phyloP scores from a whole-genome alignment of 106 monocot genomes.

The Hemerocallis citrina region DNA sequence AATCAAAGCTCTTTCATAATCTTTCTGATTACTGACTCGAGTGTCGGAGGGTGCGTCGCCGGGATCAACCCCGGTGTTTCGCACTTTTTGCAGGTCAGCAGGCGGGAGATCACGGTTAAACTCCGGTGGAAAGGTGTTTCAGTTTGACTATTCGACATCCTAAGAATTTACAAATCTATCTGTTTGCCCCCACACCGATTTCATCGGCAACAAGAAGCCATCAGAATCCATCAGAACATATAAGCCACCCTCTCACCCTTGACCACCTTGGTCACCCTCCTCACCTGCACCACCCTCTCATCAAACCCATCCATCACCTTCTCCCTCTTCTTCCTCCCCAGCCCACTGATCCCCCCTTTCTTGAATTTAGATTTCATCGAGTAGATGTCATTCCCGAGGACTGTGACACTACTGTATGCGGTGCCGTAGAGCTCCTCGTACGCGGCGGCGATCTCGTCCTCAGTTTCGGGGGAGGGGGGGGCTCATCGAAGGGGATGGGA shows the following conservation, averaged over 20 bases:
- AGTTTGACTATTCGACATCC: too few species aligned
- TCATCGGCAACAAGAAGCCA: too few species aligned
- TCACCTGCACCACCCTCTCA: constrained; percentile 83
- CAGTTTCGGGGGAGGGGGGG: constrained; percentile 64
- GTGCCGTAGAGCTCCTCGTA: constrained; percentile 89
- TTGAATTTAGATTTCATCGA: constrained; percentile 57
- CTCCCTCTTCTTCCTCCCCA: constrained; percentile 46
- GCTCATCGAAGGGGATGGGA: constrained; percentile 39
- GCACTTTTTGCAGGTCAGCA: too few species aligned
- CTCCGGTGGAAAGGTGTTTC: too few species aligned
- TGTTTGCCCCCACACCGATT: too few species aligned
- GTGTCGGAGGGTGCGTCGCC: too few species aligned
- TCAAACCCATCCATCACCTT: constrained; percentile 77
- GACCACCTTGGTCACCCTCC: constrained; percentile 88
- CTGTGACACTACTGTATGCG: constrained; percentile 58
- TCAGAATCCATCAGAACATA: too few species aligned
- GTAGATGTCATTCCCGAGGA: constrained; percentile 65
- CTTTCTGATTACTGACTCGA: too few species aligned
- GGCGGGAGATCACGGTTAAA: too few species aligned
- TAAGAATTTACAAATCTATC: too few species aligned
- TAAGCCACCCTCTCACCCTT: constrained; percentile 96
- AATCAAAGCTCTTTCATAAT: too few species aligned
- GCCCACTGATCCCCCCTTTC: constrained; percentile 36
- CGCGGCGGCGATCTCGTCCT: constrained; percentile 57
- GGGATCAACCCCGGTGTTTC: too few species aligned